These are phyloP conservation scores for Podila epigama DNA, from an alignment of 192 early-diverging fungal species.

Conservation along the genomic window DNA sequence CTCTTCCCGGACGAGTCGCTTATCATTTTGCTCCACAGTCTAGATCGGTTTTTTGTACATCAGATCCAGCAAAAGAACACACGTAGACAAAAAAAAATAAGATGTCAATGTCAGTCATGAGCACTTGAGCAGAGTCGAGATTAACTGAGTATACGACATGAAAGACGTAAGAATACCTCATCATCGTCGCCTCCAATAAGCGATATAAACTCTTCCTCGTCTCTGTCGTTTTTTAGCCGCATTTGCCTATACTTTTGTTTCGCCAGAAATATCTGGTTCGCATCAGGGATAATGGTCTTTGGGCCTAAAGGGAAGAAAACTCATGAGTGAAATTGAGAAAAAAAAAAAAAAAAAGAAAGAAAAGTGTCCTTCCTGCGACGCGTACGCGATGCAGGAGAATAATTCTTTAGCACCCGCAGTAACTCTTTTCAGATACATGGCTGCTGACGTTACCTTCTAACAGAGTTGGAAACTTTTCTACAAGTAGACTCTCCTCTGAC, in stretches of 20 bases:
- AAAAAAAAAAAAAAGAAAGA: background rate
- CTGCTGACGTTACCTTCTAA: slow-evolving; percentile 40
- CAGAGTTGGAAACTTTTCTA: slow-evolving; percentile 53
- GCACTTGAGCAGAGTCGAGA: background rate
- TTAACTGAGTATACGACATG: background rate
- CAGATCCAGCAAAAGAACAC: too few relatives aligned
- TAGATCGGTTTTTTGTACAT: too few relatives aligned
- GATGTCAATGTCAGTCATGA: too few relatives aligned
- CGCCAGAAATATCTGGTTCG: slow-evolving; percentile 58
- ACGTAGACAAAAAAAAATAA: too few relatives aligned
- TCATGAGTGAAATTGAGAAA: background rate
- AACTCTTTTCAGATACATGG: background rate
- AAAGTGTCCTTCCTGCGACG: too few relatives aligned
- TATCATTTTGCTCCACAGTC: slow-evolving; percentile 28
- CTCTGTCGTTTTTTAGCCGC: slow-evolving; percentile 47
- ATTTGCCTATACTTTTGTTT: slow-evolving; percentile 62
- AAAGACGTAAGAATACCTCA: slow-evolving; percentile 10
- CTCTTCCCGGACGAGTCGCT: slow-evolving; percentile 63
- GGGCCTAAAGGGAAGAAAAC: slow-evolving; percentile 1
- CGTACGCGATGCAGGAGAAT: too few relatives aligned
- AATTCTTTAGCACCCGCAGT: too few relatives aligned
- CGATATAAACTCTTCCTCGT: slow-evolving; percentile 49
- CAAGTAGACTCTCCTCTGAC: slow-evolving; percentile 31
- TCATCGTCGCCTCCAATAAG: slow-evolving; percentile 46
- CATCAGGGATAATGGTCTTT: slow-evolving; percentile 55